These are phyloP conservation scores for Schizochytrium sp. DNA, from an alignment of 108 stramenopile species.

Conservation along the genomic window DNA sequence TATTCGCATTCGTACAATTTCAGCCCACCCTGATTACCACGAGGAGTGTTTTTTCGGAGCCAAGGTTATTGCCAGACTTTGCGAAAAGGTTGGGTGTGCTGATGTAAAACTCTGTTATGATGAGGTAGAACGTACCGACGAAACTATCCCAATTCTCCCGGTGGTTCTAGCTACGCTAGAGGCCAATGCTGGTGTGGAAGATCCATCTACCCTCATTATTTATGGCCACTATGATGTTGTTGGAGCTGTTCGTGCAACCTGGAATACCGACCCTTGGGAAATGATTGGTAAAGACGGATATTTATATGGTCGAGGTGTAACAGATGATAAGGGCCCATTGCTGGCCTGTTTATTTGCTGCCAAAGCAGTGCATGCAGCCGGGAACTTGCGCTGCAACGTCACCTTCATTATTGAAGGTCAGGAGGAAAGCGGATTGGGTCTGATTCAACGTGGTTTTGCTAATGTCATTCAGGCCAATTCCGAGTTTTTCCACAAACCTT, in stretches of 20 bases:
- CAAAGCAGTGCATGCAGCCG: conserved; percentile 14
- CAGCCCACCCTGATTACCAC: not conserved
- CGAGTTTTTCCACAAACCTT: conserved; percentile 3
- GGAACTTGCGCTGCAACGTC: conserved; percentile 27
- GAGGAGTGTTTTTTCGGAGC: conserved; percentile 62
- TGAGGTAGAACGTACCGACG: conserved; percentile 35
- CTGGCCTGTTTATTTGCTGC: conserved; percentile 64
- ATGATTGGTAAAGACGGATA: conserved; percentile 62
- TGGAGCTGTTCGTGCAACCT: not conserved
- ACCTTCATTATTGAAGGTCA: conserved; percentile 64
- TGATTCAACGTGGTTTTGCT: conserved; percentile 31
- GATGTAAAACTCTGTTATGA: conserved; percentile 9
- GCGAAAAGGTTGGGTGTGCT: conserved; percentile 22
- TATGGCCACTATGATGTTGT: conserved; percentile 67
- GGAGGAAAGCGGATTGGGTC: conserved; percentile 57
- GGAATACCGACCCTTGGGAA: conserved; percentile 59
- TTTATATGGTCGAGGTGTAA: conserved; percentile 64
- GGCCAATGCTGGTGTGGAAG: not conserved
- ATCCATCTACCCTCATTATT: not conserved
- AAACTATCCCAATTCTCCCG: conserved; percentile 39
- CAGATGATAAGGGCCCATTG: conserved; percentile 66
- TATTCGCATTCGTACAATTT: conserved; percentile 53
- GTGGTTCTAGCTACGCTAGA: conserved; percentile 9
- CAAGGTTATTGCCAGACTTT: conserved; percentile 10
- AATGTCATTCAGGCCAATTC: conserved; percentile 30